Evolutionary conservation across 202 grass and related monocot species (phyloP).

Genomic region (Hordeum pubiflorum): DNA sequence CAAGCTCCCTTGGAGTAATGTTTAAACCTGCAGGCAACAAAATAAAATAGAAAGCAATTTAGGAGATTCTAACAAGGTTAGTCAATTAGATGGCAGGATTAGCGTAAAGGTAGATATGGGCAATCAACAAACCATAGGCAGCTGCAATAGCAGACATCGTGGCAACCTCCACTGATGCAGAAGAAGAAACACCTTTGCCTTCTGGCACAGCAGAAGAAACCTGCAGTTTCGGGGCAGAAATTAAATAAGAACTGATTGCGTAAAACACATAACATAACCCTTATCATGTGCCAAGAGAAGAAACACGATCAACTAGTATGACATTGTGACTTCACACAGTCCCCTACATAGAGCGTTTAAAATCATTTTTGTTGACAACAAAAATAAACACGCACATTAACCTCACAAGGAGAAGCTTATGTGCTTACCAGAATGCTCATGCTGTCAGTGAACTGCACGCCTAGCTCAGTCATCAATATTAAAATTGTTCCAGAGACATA

Average conservation of each 20-base stretch:
- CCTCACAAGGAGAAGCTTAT: not conserved
- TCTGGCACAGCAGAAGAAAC: conserved; percentile 93
- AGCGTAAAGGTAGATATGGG: not conserved
- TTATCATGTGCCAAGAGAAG: not conserved
- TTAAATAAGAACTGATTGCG: conserved; percentile 10
- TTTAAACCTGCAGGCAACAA: conserved; percentile 51
- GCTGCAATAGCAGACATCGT: conserved; percentile 88
- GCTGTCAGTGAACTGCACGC: conserved; percentile 70
- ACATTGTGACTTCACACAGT: not conserved
- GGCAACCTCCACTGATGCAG: conserved; percentile 92
- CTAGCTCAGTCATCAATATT: conserved; percentile 91
- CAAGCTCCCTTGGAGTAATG: conserved; percentile 73
- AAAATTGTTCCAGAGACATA: conserved; percentile 94
- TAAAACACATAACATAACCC: not conserved
- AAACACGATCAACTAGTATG: not conserved
- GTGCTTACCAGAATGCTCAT: conserved; percentile 77
- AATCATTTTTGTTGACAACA: not conserved
- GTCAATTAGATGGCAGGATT: not conserved
- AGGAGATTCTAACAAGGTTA: not conserved
- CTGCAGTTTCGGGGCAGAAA: conserved; percentile 48
- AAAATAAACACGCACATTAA: not conserved
- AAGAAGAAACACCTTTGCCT: conserved; percentile 99
- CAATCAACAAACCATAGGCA: conserved; percentile 52
- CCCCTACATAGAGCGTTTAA: not conserved
- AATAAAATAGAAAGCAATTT: not conserved